A percentile compares a stretch with the other conserved stretches of the same genome.
Evolutionary conservation across 257 asterid genomes (phyloP).

Genomic region (Solanum pinnatisectum): DNA sequence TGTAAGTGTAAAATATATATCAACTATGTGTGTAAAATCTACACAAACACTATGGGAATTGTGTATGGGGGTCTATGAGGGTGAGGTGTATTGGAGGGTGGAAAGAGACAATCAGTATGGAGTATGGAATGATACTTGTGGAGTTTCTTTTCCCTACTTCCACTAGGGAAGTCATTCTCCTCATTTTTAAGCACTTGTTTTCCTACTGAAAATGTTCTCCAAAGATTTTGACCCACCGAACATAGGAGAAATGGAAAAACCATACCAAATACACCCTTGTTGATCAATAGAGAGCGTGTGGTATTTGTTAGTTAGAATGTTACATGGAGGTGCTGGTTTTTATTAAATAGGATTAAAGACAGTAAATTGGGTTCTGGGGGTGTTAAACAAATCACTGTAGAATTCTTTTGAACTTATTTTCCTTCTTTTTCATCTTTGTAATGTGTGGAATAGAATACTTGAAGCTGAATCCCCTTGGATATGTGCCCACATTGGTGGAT

Average conservation of each 20-base stretch:
- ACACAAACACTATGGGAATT: neutral
- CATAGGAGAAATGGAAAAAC: neutral
- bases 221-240: neutral
- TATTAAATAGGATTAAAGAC: neutral
- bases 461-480: slow-evolving; percentile 86
- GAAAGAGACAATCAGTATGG: neutral
- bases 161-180: neutral
- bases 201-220: neutral
- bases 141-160: neutral
- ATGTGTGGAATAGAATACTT: slow-evolving; percentile 42
- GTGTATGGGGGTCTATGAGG: neutral
- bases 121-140: neutral
- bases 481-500: slow-evolving; percentile 66
- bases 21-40: neutral
- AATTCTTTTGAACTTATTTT: neutral
- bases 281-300: neutral
- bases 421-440: neutral
- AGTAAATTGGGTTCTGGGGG: neutral
- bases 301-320: neutral
- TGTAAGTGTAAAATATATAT: neutral
- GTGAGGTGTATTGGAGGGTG: neutral
- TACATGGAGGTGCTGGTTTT: neutral
- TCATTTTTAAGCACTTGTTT: neutral
- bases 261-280: neutral
- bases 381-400: neutral